A percentile compares a stretch with the other conserved stretches of the same genome.
phyloP scores from a whole-genome alignment of 352 stramenopile genomes.

The Pythium grandisporangium region DNA sequence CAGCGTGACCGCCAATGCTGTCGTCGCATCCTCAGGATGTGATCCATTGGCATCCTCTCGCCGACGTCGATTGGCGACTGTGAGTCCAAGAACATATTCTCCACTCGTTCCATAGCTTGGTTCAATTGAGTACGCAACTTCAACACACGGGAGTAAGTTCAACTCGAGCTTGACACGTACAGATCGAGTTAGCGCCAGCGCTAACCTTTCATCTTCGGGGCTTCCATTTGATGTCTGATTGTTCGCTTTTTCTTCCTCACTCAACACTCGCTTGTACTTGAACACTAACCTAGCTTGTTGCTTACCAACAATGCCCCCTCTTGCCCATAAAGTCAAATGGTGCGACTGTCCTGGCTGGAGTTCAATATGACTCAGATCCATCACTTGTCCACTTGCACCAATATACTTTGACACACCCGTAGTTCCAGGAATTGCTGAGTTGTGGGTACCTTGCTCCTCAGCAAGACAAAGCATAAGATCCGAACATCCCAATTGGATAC shows the following conservation, averaged over 20 bases:
- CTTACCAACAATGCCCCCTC: slow-evolving; percentile 25
- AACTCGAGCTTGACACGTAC: slow-evolving; percentile 58
- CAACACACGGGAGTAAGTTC: slow-evolving; percentile 43
- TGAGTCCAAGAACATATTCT: slow-evolving; percentile 72
- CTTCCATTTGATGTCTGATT: no score
- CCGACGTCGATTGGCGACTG: slow-evolving; percentile 42
- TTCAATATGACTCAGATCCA: slow-evolving; percentile 38
- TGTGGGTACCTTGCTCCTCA: slow-evolving; percentile 1
- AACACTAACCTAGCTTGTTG: slow-evolving; percentile 52
- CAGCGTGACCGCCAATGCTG: slow-evolving; percentile 28
- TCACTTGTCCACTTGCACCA: slow-evolving; percentile 52
- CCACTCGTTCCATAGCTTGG: slow-evolving; percentile 49
- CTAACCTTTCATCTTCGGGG: no score
- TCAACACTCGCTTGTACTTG: slow-evolving; percentile 35
- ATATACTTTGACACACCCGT: slow-evolving; percentile 29
- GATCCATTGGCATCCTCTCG: slow-evolving; percentile 6
- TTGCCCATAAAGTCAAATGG: slow-evolving; percentile 42
- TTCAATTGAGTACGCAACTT: slow-evolving; percentile 56
- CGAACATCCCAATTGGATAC: slow-evolving; percentile 56
- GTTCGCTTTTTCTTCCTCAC: slow-evolving; percentile 12
- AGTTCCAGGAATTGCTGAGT: no score
- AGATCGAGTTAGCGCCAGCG: slow-evolving; percentile 11
- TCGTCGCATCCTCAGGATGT: slow-evolving; percentile 4
- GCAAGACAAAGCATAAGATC: slow-evolving; percentile 52
- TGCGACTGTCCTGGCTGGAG: slow-evolving; percentile 42